Conservation (phyloP, 768 basidiomycete genomes). For the Boletellus ananiceps region DNA sequence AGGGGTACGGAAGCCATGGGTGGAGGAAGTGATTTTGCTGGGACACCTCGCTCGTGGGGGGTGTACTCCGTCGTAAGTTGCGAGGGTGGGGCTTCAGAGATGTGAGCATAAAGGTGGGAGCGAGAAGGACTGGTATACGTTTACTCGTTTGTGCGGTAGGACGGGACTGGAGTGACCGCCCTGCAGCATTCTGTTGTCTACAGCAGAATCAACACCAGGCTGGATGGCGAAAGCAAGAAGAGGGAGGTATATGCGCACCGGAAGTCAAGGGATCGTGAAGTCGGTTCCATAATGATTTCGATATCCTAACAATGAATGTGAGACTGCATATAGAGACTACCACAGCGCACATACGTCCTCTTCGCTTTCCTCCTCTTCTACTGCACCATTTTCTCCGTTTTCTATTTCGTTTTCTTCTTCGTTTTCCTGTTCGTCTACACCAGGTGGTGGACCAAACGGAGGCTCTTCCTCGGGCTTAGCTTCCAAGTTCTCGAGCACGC, state of each 20-base stretch:
- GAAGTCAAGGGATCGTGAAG: constrained; percentile 68
- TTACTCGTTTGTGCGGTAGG: constrained; percentile 32
- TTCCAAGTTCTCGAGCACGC: constrained; percentile 48
- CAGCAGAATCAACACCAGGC: neutral
- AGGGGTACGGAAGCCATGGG: constrained; percentile 20
- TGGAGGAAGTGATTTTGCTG: constrained; percentile 24
- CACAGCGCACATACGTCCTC: constrained; percentile 39
- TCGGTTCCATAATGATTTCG: constrained; percentile 87
- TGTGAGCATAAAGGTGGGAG: constrained; percentile 6
- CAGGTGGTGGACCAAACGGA: constrained; percentile 24
- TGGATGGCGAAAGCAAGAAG: neutral
- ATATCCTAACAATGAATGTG: constrained; percentile 52
- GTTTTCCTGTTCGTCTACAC: constrained; percentile 25
- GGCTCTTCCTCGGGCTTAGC: constrained; percentile 38
- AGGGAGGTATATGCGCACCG: constrained; percentile 40
- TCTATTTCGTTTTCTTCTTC: constrained; percentile 31
- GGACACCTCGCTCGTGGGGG: constrained; percentile 59
- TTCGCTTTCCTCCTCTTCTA: constrained; percentile 43
- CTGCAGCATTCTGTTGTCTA: constrained; percentile 36
- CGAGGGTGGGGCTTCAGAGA: constrained; percentile 37
- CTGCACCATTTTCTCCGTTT: constrained; percentile 33
- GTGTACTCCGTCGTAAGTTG: constrained; percentile 82
- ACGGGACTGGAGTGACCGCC: constrained; percentile 29
- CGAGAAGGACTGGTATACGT: constrained; percentile 12
- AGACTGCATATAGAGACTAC: neutral